These are phyloP conservation scores for Colletotrichum sp. DNA, from an alignment of 2,329 filamentous ascomycete genomes.

Conservation along the genomic window DNA sequence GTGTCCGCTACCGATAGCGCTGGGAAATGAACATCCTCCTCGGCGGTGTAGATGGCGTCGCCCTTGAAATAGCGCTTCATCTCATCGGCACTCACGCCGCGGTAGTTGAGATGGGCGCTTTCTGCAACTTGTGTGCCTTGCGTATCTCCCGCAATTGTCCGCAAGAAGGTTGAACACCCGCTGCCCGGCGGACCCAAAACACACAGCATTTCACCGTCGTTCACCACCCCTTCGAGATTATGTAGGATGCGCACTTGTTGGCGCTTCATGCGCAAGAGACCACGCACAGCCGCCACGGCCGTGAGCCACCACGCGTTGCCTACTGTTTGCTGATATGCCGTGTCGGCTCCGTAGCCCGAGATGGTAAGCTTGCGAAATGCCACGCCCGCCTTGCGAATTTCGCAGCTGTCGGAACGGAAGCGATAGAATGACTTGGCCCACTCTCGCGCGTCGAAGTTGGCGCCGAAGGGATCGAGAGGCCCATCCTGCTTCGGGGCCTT, in stretches of 20 bases:
- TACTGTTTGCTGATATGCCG: constrained; percentile 5
- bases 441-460: constrained; percentile 52
- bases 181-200: constrained; percentile 59
- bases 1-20: constrained; percentile 65
- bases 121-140: constrained; percentile 54
- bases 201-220: constrained; percentile 61
- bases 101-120: constrained; percentile 13
- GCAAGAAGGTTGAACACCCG: constrained; percentile 73
- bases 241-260: constrained; percentile 52
- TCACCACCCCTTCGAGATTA: constrained; percentile 55
- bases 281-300: constrained; percentile 21
- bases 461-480: constrained; percentile 50
- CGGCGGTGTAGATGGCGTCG: constrained; percentile 71
- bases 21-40: constrained; percentile 68
- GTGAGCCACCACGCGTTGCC: constrained; percentile 28
- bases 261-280: constrained; percentile 12
- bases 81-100: constrained; percentile 15
- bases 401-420: constrained; percentile 28
- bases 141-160: constrained; percentile 68
- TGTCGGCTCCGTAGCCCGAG: constrained; percentile 8
- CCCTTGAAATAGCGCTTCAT: constrained; percentile 43
- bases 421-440: constrained; percentile 34
- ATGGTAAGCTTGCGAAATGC: constrained; percentile 52
- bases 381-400: constrained; percentile 35
- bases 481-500: not conserved